These are phyloP conservation scores for Phoma sp. DNA, from an alignment of 2,329 filamentous ascomycete genomes.

Conservation along the genomic window DNA sequence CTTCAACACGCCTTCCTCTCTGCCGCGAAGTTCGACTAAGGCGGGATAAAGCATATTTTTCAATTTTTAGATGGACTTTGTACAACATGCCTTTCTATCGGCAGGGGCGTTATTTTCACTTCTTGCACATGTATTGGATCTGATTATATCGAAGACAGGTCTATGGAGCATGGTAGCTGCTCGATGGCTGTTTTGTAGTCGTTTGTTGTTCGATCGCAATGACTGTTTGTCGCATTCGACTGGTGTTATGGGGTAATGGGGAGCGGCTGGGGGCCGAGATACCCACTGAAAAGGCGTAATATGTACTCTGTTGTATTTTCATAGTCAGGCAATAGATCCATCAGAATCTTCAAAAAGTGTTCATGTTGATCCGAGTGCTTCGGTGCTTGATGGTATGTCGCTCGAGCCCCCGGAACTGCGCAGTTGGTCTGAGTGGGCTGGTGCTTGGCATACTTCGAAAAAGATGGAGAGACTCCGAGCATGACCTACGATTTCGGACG, in stretches of 20 bases:
- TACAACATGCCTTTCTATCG: slow-evolving; percentile 12
- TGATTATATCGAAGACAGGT: background rate
- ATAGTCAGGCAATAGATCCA: slow-evolving; percentile 21
- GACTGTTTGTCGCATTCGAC: slow-evolving; percentile 11
- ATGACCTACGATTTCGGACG: slow-evolving; percentile 30
- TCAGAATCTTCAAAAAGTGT: background rate
- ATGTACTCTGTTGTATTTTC: slow-evolving; percentile 17
- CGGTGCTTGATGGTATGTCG: background rate
- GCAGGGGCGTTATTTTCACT: background rate
- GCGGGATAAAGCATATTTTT: background rate
- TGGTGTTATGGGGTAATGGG: slow-evolving; percentile 12
- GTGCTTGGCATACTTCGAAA: slow-evolving; percentile 34
- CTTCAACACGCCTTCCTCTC: slow-evolving; percentile 5
- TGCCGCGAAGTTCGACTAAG: background rate
- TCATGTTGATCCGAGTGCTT: background rate
- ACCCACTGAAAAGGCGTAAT: slow-evolving; percentile 29
- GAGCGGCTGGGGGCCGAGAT: slow-evolving; percentile 21
- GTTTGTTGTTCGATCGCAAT: background rate
- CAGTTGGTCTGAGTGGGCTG: slow-evolving; percentile 18
- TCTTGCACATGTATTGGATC: slow-evolving; percentile 22
- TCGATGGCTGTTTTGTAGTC: slow-evolving; percentile 1
- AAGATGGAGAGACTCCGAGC: slow-evolving; percentile 27
- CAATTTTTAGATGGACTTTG: background rate
- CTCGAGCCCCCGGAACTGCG: slow-evolving; percentile 3
- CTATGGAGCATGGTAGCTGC: background rate